Evolutionary conservation across 768 basidiomycete genomes (phyloP), one percentile per base, ranked within the genome.

Genomic region (Boletus coccyginus): DNA sequence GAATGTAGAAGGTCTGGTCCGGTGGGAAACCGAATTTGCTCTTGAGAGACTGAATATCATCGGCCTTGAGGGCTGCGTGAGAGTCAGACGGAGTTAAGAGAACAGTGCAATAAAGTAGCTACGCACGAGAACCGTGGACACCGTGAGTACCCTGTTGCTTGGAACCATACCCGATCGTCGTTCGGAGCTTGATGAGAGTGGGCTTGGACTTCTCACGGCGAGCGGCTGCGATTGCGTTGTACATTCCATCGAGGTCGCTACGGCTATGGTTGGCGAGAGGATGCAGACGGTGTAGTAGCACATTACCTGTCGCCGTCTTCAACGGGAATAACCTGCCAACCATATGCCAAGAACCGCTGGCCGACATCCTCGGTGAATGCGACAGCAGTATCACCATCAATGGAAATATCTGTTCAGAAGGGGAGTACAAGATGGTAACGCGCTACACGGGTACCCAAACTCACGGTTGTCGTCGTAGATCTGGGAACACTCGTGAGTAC

Each of bases 381-480:
- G 54, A 87, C 81, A 54, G 84, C 84, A 61, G 94, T 98, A 74
- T 93, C 85, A 60, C 95, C 95, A 70, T 98, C 95, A 65, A 98
- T 97, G 60, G 95, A 92, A 72, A 98, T 98, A 73, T 94, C 91
- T 94, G 60, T 52, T 46, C 45, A 32, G 48, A 48, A 35, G 17
- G 44, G 45, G 57, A 36, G n/a, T 47, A 46, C 27, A 62, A 56
- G 60, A 57, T 36, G 11, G 12, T 12, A 54, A 21, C 10, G 12
- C 1, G n/a, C 55, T 16, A 33, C 12, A 44, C 39, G 51, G 32
- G 19, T 19, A 19, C 21, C 7, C 44, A 57, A 53, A 75, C 88
- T 67, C 73, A 93, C 91, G 90, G 77, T 98, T 97, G 76, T 97
- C 94, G 68, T 98, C 95, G 74, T 95, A 97, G 68, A 97, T 79